Base-by-base conservation (phyloP, 306 rosid genomes). In the Acmispon strigosus region DNA sequence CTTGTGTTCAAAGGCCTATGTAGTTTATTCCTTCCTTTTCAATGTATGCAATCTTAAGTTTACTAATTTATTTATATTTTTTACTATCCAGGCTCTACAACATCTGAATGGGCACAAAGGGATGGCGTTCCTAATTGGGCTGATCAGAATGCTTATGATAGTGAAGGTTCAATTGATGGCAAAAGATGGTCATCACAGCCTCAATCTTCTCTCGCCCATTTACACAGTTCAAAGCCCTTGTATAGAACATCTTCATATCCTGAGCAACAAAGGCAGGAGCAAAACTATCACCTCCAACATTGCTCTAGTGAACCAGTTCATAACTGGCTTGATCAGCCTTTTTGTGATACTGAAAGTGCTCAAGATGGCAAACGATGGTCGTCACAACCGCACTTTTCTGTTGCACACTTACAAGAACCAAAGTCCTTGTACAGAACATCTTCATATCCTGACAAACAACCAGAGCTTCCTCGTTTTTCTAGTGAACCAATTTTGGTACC, bases 201-300 rank as follows among this genome's bases (percentile, higher is more conserved):
- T n/a, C 86, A 86, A 60, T 84, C 85, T 32, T 78, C 62, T 64
- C 76, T 82, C 1, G 16, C 75, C 64, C 76, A 60, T 34, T 20
- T 75, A 36, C 68, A 77, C 16, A 90, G 83, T 44, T 77, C 87
- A 1, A 84, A 84, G 45, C 64, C 87, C 74, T 70, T 92, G 87
- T 90, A 84, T 76, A 85, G 96, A 86, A 81, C 96, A 15, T 88
- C 95, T 50, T 90, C 98, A 39, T 88, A 88, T 83, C 92, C 98
- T 54, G 98, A 92, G 49, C 98, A 84, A 77, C 94, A 79, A 73
- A 86, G 85, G 70, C 90, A 71, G 59, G 92, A 74, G 50, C 95
- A 82, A 27, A 84, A 65, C 54, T 80, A 80, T 44, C 72, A 66
- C 29, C 87, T 77, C 59, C 96, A 87, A 59, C 86, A 84, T 57